These are phyloP conservation scores for Pneumocystis canis DNA, from an alignment of 1,139 yeast genomes.

Conservation along the genomic window DNA sequence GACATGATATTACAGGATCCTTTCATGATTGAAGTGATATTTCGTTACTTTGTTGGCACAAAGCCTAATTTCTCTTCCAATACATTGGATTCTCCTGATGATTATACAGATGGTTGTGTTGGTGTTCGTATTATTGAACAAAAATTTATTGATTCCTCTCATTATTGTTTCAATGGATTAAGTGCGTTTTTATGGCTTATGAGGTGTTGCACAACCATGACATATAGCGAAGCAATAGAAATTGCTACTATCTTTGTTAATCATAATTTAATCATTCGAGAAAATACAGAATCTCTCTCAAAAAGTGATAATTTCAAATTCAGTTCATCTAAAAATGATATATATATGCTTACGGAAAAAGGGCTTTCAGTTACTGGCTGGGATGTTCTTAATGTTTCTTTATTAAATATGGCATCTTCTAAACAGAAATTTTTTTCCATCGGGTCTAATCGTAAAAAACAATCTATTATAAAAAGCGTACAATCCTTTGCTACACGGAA, in stretches of 20 bases:
- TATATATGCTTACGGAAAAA: slow-evolving; percentile 27
- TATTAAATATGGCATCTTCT: neutral
- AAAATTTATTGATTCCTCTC: slow-evolving; percentile 29
- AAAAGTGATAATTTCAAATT: slow-evolving; percentile 17
- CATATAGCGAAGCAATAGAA: slow-evolving; percentile 43
- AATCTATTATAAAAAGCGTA: neutral
- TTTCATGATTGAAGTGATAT: slow-evolving; percentile 49
- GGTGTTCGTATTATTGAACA: slow-evolving; percentile 15
- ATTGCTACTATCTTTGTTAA: slow-evolving; percentile 44
- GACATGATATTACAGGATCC: slow-evolving; percentile 55
- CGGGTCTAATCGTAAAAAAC: neutral
- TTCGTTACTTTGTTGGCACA: slow-evolving; percentile 50
- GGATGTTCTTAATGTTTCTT: slow-evolving; percentile 16
- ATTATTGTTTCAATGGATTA: slow-evolving; percentile 44
- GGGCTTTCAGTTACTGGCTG: slow-evolving; percentile 31
- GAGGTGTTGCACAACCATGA: slow-evolving; percentile 70
- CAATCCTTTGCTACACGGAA: neutral
- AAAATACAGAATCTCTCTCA: slow-evolving; percentile 24
- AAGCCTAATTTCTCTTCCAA: slow-evolving; percentile 50
- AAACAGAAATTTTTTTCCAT: neutral
- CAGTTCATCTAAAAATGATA: slow-evolving; percentile 25
- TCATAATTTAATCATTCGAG: slow-evolving; percentile 34
- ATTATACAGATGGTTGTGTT: slow-evolving; percentile 11
- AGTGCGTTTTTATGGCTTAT: slow-evolving; percentile 74
- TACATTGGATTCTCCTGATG: slow-evolving; percentile 19